Base-by-base conservation (phyloP, 163 green algal genomes). In the Scenedesmus sp. region DNA sequence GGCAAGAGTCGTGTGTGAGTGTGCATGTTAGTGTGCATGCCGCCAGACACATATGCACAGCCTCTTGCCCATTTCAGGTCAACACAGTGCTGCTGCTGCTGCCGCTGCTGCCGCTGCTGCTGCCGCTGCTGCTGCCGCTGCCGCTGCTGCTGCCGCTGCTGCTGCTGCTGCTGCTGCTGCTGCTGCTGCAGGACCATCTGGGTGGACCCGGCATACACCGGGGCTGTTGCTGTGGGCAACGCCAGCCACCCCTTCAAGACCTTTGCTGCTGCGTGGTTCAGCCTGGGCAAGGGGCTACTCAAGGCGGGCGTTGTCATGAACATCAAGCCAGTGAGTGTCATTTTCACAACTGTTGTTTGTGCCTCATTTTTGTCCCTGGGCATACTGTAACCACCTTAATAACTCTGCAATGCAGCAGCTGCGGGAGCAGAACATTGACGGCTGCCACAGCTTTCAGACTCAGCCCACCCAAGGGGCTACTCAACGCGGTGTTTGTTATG, bases 401-500 rank as follows among this genome's bases (percentile, higher is more conserved):
- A 70, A n/a, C n/a, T n/a, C n/a, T n/a, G n/a, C 62, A 18, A 12
- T 9, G 62, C 62, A 70, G 9, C 9, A 12, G 62, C 62, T 70
- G 62, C 12, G 62, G 62, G 62, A 9, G 12, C 9, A 70, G 62
- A 9, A 70, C 62, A 12, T 9, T 70, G 62, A 70, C 62, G 62
- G 9, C 9, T 12, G 12, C 62, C 9, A 12, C 62, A 18, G 62
- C 62, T 9, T 70, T 9, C 12, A 70, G 9, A 70, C 62, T 12
- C 62, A 70, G 62, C 62, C 62, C 12, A 18, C 9, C 62, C 62
- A 9, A 70, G 62, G 9, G 62, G 62, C 9, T 12, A 70, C 62
- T 70, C 62, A 70, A 70, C 62, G 26, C n/a, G 16, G 77, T 84
- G 77, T 84, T 9, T 84, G n/a, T n/a, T n/a, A n/a, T n/a, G n/a